Conservation (phyloP, 2,329 filamentous ascomycete genomes). For the Clarireedia homoeocarpa region DNA sequence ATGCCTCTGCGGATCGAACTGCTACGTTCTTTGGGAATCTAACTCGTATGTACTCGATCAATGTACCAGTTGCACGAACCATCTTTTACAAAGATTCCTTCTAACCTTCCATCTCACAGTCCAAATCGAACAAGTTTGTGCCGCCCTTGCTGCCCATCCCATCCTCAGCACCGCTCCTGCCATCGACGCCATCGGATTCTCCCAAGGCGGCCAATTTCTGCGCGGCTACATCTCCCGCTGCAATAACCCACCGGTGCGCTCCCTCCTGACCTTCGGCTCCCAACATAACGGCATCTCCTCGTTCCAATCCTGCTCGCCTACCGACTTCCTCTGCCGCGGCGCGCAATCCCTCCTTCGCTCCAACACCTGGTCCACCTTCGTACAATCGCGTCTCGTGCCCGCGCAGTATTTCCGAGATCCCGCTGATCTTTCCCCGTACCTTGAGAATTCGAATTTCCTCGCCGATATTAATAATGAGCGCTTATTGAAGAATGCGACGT, state of each 20-base stretch:
- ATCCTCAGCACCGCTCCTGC: constrained; percentile 76
- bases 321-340: constrained; percentile 74
- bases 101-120: neutral
- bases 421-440: constrained; percentile 60
- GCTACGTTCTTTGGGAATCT: constrained; percentile 91
- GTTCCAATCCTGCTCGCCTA: constrained; percentile 64
- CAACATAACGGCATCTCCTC: constrained; percentile 77
- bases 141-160: constrained; percentile 64
- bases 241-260: constrained; percentile 51
- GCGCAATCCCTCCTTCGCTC: constrained; percentile 70
- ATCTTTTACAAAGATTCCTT: neutral
- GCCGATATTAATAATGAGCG: constrained; percentile 97
- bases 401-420: constrained; percentile 89
- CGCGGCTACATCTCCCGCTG: constrained; percentile 84
- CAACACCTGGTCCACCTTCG: constrained; percentile 72
- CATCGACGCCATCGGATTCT: constrained; percentile 89
- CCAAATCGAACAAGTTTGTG: constrained; percentile 72
- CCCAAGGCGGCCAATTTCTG: constrained; percentile 94
- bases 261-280: constrained; percentile 61
- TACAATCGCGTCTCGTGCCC: constrained; percentile 76
- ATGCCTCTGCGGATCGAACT: constrained; percentile 61
- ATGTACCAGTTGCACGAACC: neutral
- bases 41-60: constrained; percentile 33
- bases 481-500: constrained; percentile 60
- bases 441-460: constrained; percentile 77